Percentiles rank a stretch among this genome's conserved stretches.
phyloP scores from a whole-genome alignment of 2,329 filamentous ascomycete genomes.

The Diaporthe sp. region DNA sequence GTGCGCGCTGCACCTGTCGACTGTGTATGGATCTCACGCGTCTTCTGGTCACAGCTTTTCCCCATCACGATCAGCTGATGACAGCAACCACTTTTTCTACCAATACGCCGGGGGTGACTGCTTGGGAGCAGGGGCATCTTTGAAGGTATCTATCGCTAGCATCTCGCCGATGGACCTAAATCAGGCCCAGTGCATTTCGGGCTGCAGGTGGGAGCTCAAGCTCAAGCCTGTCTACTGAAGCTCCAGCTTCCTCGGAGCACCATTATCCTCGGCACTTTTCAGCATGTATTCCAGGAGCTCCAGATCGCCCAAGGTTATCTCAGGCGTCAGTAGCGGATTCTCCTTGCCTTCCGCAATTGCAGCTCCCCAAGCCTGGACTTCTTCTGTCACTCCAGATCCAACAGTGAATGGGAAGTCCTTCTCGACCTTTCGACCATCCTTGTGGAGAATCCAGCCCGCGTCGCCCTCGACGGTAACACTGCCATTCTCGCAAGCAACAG shows the following conservation, averaged over 20 bases:
- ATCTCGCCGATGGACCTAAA: not conserved
- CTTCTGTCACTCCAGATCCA: constrained; percentile 66
- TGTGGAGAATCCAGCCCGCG: constrained; percentile 45
- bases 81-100: not conserved
- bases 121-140: not conserved
- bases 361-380: constrained; percentile 73
- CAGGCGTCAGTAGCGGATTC: constrained; percentile 66
- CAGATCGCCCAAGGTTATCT: constrained; percentile 72
- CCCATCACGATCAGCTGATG: not conserved
- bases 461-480: constrained; percentile 63
- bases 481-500: constrained; percentile 70
- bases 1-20: not conserved
- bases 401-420: constrained; percentile 37
- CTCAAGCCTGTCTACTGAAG: constrained; percentile 48
- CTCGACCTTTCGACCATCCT: constrained; percentile 46
- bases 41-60: not conserved
- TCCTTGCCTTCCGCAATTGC: constrained; percentile 61
- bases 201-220: not conserved
- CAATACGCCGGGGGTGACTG: constrained; percentile 13
- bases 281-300: constrained; percentile 69
- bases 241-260: constrained; percentile 56
- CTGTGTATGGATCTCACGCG: not conserved
- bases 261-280: constrained; percentile 60
- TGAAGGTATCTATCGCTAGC: constrained; percentile 3
- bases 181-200: not conserved